These are phyloP conservation scores for Penicillium malachiteum DNA, from an alignment of 495 filamentous ascomycete species.

Conservation along the genomic window DNA sequence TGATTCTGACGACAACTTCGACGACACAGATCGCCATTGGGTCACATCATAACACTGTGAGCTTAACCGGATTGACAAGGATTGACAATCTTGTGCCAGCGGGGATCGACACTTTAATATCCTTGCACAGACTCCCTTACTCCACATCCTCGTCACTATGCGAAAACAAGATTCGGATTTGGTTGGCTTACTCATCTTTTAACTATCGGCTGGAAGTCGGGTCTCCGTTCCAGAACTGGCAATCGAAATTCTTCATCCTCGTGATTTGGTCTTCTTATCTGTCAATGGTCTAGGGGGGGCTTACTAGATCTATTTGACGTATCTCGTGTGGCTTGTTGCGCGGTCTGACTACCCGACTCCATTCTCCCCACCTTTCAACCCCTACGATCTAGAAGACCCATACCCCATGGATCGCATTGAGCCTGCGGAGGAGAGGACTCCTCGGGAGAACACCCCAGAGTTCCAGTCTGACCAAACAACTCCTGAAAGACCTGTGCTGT, in stretches of 20 bases:
- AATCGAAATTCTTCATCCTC: constrained; percentile 3
- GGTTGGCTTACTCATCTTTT: constrained; percentile 13
- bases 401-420: constrained; percentile 45
- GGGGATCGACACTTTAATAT: constrained; percentile 8
- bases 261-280: neutral
- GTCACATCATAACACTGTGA: neutral
- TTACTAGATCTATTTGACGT: neutral
- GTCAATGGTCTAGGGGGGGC: constrained; percentile 10
- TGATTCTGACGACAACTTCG: neutral
- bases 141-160: constrained; percentile 13
- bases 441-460: constrained; percentile 7
- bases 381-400: neutral
- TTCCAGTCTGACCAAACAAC: constrained; percentile 12
- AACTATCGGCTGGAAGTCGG: neutral
- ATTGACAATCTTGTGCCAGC: neutral
- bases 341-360: neutral
- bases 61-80: neutral
- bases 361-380: neutral
- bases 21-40: neutral
- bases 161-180: constrained; percentile 15
- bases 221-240: neutral
- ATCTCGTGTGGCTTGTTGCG: neutral
- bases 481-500: constrained; percentile 10
- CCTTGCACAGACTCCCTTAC: constrained; percentile 6
- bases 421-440: constrained; percentile 25